Evolutionary conservation across 2,329 filamentous ascomycete species (phyloP).

Genomic region (Monascus ruber): DNA sequence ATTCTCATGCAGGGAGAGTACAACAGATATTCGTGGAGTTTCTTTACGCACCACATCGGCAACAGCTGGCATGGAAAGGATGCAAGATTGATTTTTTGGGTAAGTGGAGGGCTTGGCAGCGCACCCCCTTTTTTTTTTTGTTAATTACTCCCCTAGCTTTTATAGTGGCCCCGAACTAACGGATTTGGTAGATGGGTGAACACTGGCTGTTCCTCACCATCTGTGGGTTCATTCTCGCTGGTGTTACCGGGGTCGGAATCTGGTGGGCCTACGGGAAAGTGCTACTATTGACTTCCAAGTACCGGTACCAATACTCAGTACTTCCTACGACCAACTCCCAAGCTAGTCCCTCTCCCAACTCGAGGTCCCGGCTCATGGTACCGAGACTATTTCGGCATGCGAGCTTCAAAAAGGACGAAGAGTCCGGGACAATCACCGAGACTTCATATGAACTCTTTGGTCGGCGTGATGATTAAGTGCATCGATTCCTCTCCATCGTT

Average conservation of each 20-base stretch:
- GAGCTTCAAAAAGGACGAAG: slow-evolving; percentile 32
- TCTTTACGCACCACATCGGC: slow-evolving; percentile 56
- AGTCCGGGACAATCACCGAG: slow-evolving; percentile 19
- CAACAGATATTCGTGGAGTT: slow-evolving; percentile 56
- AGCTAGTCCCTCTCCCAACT: slow-evolving; percentile 21
- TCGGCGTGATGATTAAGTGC: slow-evolving; percentile 22
- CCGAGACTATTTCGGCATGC: slow-evolving; percentile 26
- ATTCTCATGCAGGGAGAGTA: slow-evolving; percentile 62
- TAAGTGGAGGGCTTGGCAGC: slow-evolving; percentile 16
- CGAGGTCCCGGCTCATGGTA: slow-evolving; percentile 21
- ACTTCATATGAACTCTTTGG: slow-evolving; percentile 28
- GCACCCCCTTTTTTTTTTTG: background rate
- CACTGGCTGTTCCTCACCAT: slow-evolving; percentile 47
- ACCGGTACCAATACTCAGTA: slow-evolving; percentile 29
- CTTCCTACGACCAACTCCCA: slow-evolving; percentile 15
- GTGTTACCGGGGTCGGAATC: slow-evolving; percentile 34
- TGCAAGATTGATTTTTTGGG: slow-evolving; percentile 55
- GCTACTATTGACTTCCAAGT: slow-evolving; percentile 29
- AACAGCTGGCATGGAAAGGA: slow-evolving; percentile 57
- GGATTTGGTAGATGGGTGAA: slow-evolving; percentile 36
- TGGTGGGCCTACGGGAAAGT: slow-evolving; percentile 43
- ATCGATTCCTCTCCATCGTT: slow-evolving; percentile 5
- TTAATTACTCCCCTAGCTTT: no score
- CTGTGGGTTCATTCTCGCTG: slow-evolving; percentile 39
- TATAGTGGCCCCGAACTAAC: no score